Evolutionary conservation across 129 eudicot genomes (phyloP).

Genomic region (Helianthus tuberosus): DNA sequence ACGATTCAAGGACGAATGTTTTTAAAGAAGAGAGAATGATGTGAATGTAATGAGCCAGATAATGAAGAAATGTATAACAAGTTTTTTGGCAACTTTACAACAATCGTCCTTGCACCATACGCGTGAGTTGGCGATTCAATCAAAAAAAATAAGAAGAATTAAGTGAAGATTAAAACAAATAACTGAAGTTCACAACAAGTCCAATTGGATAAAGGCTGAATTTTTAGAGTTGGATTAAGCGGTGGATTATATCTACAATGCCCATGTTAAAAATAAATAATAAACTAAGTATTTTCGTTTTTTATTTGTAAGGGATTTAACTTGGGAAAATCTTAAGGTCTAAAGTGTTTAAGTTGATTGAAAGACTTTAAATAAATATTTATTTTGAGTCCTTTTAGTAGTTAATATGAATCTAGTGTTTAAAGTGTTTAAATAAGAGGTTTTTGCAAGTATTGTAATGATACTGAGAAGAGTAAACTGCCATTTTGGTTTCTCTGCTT

Average conservation of each 20-base stretch:
- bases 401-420: background rate
- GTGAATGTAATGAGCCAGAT: background rate
- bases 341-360: background rate
- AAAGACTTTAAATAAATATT: background rate
- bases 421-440: background rate
- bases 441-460: no score
- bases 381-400: background rate
- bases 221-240: background rate
- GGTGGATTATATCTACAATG: background rate
- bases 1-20: no score
- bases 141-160: background rate
- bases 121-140: background rate
- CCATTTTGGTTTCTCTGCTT: no score
- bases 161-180: background rate
- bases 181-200: background rate
- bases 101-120: background rate
- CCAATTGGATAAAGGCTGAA: background rate
- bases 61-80: background rate
- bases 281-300: no score
- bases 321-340: background rate
- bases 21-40: no score
- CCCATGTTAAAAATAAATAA: background rate
- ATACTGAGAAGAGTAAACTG: no score
- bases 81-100: background rate
- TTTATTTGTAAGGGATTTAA: no score